Evolutionary conservation across 2,329 filamentous ascomycete species (phyloP).

Genomic region (Talaromyces funiculosus): DNA sequence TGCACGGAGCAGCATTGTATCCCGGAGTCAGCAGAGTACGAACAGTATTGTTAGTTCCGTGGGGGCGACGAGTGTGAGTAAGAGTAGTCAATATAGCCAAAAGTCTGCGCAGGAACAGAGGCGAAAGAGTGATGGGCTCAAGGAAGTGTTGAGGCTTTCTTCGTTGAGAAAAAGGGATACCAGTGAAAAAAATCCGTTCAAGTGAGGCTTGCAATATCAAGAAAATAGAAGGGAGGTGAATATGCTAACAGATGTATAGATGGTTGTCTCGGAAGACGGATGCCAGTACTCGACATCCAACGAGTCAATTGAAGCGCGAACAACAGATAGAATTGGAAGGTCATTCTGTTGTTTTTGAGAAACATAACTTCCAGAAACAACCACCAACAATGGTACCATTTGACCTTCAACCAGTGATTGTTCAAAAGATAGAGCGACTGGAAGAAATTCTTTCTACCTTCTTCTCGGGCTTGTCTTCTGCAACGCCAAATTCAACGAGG

Average conservation of each 20-base stretch:
- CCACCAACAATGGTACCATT: neutral
- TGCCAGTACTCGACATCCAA: neutral
- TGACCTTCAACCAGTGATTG: neutral
- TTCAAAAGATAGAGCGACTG: constrained; percentile 2
- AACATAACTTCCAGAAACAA: neutral
- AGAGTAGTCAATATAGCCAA: neutral
- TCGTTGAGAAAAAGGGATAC: neutral
- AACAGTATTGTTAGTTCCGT: neutral
- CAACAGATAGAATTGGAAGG: neutral
- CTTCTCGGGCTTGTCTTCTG: neutral
- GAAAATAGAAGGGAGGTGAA: neutral
- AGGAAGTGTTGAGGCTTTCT: neutral
- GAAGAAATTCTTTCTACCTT: constrained; percentile 5
- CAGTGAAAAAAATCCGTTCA: constrained; percentile 4
- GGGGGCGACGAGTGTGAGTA: neutral
- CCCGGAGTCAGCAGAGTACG: neutral
- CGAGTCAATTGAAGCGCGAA: neutral
- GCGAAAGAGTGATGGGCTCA: neutral
- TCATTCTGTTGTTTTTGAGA: no score
- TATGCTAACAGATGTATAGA: neutral
- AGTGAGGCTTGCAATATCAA: neutral
- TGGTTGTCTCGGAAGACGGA: constrained; percentile 8
- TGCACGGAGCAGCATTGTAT: neutral
- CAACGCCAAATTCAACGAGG: neutral
- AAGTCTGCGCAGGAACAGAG: neutral